Evolutionary conservation across 345 rosid species (phyloP).

Genomic region (Luvunga scandens): DNA sequence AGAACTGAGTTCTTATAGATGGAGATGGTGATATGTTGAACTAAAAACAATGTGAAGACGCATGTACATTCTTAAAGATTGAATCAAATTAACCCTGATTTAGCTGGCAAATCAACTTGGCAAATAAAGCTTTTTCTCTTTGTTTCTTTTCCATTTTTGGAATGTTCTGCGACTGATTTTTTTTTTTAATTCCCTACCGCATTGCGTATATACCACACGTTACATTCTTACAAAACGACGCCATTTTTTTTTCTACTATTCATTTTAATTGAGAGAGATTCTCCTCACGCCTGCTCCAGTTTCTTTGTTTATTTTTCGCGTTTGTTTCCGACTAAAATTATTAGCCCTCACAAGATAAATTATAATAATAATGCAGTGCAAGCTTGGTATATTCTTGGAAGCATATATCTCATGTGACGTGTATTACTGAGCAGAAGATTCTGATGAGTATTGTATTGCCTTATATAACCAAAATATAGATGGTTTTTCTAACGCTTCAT

Average conservation of each 20-base stretch:
- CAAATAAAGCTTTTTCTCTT: neutral
- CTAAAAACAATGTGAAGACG: neutral
- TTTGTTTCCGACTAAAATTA: too few relatives aligned
- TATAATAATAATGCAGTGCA: too few relatives aligned
- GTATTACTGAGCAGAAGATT: neutral
- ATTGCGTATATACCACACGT: neutral
- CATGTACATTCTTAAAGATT: constrained; percentile 15
- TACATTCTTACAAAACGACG: neutral
- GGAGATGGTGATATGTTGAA: neutral
- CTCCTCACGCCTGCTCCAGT: too few relatives aligned
- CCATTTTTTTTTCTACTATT: neutral
- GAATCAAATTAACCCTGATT: neutral
- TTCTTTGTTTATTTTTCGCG: too few relatives aligned
- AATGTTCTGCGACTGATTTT: constrained; percentile 1
- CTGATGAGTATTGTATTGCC: too few relatives aligned
- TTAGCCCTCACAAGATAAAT: too few relatives aligned
- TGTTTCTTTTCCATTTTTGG: neutral
- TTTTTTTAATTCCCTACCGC: neutral
- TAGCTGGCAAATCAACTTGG: constrained; percentile 23
- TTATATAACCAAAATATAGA: neutral
- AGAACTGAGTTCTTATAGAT: constrained; percentile 12
- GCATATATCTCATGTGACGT: neutral
- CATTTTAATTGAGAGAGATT: neutral
- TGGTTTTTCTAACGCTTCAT: neutral
- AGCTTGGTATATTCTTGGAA: too few relatives aligned